A percentile compares a stretch with the other conserved stretches of the same genome.
Conservation (phyloP, 768 basidiomycete genomes). For the Asterophora parasitica region DNA sequence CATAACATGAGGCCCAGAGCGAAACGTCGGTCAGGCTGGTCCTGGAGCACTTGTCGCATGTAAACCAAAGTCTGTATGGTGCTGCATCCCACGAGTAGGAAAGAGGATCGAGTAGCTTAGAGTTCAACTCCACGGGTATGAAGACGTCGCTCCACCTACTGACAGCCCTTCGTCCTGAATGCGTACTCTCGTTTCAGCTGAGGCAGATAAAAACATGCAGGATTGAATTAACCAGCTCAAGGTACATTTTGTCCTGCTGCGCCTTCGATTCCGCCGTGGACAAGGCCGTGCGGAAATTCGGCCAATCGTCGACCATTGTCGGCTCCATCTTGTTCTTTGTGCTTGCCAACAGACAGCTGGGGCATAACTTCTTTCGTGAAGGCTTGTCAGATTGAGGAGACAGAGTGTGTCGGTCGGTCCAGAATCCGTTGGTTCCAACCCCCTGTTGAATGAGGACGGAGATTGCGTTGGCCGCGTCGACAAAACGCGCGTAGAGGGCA, state of each 20-base stretch:
- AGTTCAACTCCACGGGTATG: not conserved
- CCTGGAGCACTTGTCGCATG: conserved; percentile 9
- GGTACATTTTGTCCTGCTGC: too few relatives aligned
- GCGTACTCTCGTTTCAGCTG: too few relatives aligned
- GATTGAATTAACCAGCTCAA: too few relatives aligned
- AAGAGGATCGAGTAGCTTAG: not conserved
- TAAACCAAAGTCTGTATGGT: conserved; percentile 4
- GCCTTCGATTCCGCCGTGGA: too few relatives aligned
- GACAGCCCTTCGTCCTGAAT: too few relatives aligned
- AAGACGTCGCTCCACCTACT: too few relatives aligned
- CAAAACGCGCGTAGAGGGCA: not conserved
- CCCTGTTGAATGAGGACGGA: not conserved
- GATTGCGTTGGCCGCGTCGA: not conserved
- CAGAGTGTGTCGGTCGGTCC: not conserved
- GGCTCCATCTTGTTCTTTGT: not conserved
- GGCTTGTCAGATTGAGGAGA: not conserved
- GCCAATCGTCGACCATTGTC: not conserved
- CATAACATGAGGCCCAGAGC: conserved; percentile 6
- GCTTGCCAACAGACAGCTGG: not conserved
- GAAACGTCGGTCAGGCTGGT: conserved; percentile 12
- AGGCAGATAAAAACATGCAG: too few relatives aligned
- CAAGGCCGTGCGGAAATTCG: too few relatives aligned
- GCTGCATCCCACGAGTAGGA: not conserved
- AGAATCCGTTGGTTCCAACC: not conserved
- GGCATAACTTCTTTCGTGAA: too few relatives aligned